These are phyloP conservation scores for Dipodascopsis tothii DNA, from an alignment of 805 yeast genomes.

Conservation along the genomic window DNA sequence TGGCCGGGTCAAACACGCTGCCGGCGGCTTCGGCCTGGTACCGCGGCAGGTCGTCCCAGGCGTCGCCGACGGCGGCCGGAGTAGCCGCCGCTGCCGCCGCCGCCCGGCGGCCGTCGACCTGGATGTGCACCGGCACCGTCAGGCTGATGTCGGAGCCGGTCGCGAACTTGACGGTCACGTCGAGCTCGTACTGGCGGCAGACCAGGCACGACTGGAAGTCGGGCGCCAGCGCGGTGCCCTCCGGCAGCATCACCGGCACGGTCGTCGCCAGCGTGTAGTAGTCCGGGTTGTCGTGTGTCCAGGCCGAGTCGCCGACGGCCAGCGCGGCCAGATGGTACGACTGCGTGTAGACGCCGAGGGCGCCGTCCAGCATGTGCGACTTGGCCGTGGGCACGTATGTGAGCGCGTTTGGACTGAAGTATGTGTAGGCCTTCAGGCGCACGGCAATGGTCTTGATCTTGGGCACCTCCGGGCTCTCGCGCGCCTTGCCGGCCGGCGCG, in stretches of 20 bases:
- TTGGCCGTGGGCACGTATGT: conserved; percentile 13
- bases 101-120: no score
- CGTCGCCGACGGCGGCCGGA: no score
- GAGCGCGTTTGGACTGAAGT: conserved; percentile 6
- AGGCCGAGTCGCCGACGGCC: not conserved
- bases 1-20: no score
- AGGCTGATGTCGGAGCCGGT: conserved; percentile 2
- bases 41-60: no score
- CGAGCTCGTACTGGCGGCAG: conserved; percentile 17
- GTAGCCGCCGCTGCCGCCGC: no score
- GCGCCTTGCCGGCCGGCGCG: no score
- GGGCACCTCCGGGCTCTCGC: conserved; percentile 7
- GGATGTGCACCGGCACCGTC: conserved; percentile 13
- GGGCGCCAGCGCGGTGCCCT: conserved; percentile 8
- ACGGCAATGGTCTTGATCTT: conserved; percentile 10
- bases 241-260: conserved; percentile 6
- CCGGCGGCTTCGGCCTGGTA: no score
- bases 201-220: conserved; percentile 15
- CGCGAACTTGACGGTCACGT: conserved; percentile 9
- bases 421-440: conserved; percentile 9
- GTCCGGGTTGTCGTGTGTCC: conserved; percentile 6
- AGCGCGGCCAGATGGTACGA: conserved; percentile 3
- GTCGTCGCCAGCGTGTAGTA: conserved; percentile 6
- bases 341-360: conserved; percentile 10
- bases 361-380: conserved; percentile 9